Conservation (phyloP, 2,329 filamentous ascomycete species). For the Xylariaceae sp. region DNA sequence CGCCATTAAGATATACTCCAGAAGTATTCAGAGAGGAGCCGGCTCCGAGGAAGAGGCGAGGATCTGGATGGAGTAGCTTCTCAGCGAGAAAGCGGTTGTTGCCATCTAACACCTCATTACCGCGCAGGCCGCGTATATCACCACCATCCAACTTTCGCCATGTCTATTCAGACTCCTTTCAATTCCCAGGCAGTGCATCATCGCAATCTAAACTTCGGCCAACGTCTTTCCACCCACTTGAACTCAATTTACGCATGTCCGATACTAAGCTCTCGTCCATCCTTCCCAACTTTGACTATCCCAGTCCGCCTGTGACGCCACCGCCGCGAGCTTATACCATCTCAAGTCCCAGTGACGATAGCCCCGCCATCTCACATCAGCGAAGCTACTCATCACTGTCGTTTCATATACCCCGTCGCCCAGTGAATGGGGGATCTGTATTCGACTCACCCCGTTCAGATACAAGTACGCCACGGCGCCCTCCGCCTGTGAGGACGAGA, state of each 20-base stretch:
- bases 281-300: slow-evolving; percentile 57
- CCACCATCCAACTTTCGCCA: slow-evolving; percentile 67
- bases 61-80: slow-evolving; percentile 51
- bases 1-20: slow-evolving; percentile 35
- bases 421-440: slow-evolving; percentile 44
- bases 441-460: slow-evolving; percentile 42
- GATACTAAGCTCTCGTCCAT: slow-evolving; percentile 61
- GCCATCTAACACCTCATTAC: slow-evolving; percentile 47
- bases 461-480: slow-evolving; percentile 49
- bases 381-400: slow-evolving; percentile 60
- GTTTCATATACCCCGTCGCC: slow-evolving; percentile 61
- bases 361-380: slow-evolving; percentile 47
- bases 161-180: slow-evolving; percentile 51
- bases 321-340: slow-evolving; percentile 49
- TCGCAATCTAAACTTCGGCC: slow-evolving; percentile 41
- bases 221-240: slow-evolving; percentile 59
- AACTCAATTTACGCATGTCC: slow-evolving; percentile 60
- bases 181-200: slow-evolving; percentile 35
- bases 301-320: slow-evolving; percentile 45
- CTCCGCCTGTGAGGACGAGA: slow-evolving; percentile 53
- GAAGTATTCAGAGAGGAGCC: slow-evolving; percentile 42
- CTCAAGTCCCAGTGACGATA: slow-evolving; percentile 44
- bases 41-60: slow-evolving; percentile 47
- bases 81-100: slow-evolving; percentile 55
- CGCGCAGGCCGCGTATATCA: slow-evolving; percentile 64